Percentiles rank a stretch among this genome's conserved stretches.
These are phyloP conservation scores for Ceratocystis smalleyi DNA, from an alignment of 2,329 filamentous ascomycete species.

Conservation along the genomic window DNA sequence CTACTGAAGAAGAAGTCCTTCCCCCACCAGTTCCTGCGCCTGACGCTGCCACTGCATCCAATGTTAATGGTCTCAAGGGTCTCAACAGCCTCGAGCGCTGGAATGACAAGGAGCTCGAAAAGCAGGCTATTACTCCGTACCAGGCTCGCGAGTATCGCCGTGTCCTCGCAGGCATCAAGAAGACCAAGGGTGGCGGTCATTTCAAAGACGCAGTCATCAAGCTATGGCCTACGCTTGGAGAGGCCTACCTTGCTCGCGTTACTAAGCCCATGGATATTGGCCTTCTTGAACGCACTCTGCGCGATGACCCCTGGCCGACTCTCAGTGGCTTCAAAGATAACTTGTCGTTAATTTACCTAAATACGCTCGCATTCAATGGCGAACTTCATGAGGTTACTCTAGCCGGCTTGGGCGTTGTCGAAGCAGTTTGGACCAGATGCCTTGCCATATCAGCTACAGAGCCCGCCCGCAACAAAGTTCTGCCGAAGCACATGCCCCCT, in stretches of 20 bases:
- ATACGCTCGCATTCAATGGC: constrained; percentile 73
- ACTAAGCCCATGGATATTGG: constrained; percentile 70
- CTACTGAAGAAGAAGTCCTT: constrained; percentile 30
- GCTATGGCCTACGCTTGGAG: constrained; percentile 59
- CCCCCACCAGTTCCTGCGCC: constrained; percentile 16
- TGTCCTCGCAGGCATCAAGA: constrained; percentile 61
- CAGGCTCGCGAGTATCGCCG: constrained; percentile 49
- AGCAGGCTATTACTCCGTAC: constrained; percentile 38
- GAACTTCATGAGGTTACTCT: constrained; percentile 55
- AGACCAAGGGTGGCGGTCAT: constrained; percentile 61
- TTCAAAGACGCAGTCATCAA: constrained; percentile 67
- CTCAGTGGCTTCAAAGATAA: constrained; percentile 62
- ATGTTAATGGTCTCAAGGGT: constrained; percentile 19
- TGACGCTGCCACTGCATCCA: constrained; percentile 19
- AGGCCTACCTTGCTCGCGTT: constrained; percentile 53
- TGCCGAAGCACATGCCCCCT: constrained; percentile 32
- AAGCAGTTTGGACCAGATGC: constrained; percentile 35
- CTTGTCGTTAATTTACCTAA: constrained; percentile 61
- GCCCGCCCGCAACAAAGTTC: constrained; percentile 34
- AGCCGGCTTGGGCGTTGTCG: constrained; percentile 39
- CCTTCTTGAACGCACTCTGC: constrained; percentile 67
- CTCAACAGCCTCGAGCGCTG: constrained; percentile 27
- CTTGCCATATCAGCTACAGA: constrained; percentile 35
- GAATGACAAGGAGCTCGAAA: constrained; percentile 30
- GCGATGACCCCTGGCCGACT: constrained; percentile 48